Evolutionary conservation across 2,329 filamentous ascomycete species (phyloP).

Genomic region (Elsinoe ampelina): DNA sequence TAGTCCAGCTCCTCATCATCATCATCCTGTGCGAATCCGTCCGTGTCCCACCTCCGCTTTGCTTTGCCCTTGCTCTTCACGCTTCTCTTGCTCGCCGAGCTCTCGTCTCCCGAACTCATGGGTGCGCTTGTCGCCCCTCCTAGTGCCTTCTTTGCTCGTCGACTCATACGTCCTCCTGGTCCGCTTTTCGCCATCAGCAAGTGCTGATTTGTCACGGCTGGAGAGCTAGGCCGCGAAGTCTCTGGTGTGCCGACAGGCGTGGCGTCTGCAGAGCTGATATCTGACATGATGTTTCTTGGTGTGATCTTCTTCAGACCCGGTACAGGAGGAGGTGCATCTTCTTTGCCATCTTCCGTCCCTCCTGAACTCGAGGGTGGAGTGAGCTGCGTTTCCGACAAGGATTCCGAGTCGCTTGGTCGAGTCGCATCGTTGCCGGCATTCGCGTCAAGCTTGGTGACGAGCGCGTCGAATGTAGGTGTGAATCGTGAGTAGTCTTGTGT

Average conservation of each 20-base stretch:
- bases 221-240: constrained; percentile 70
- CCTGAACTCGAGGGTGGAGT: constrained; percentile 43
- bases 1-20: constrained; percentile 78
- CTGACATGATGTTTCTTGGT: constrained; percentile 8
- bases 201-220: constrained; percentile 47
- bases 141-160: constrained; percentile 62
- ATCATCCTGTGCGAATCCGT: constrained; percentile 75
- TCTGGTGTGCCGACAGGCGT: constrained; percentile 63
- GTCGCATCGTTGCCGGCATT: constrained; percentile 31
- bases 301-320: constrained; percentile 43
- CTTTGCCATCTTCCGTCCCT: constrained; percentile 40
- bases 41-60: constrained; percentile 83
- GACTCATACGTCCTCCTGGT: constrained; percentile 66
- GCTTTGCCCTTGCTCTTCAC: constrained; percentile 58
- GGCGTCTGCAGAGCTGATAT: constrained; percentile 52
- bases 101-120: constrained; percentile 78
- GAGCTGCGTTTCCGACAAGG: constrained; percentile 34
- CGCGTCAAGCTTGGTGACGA: constrained; percentile 71
- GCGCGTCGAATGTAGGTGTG: constrained; percentile 88
- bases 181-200: constrained; percentile 64
- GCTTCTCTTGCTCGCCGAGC: constrained; percentile 38
- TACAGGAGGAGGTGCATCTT: constrained; percentile 46
- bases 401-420: constrained; percentile 15
- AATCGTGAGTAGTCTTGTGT: constrained; percentile 72
- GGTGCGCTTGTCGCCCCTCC: constrained; percentile 44